A percentile compares a stretch with the other conserved stretches of the same genome.
phyloP scores from a whole-genome alignment of 2,329 filamentous ascomycete genomes.

The Hypoxylon sp. region DNA sequence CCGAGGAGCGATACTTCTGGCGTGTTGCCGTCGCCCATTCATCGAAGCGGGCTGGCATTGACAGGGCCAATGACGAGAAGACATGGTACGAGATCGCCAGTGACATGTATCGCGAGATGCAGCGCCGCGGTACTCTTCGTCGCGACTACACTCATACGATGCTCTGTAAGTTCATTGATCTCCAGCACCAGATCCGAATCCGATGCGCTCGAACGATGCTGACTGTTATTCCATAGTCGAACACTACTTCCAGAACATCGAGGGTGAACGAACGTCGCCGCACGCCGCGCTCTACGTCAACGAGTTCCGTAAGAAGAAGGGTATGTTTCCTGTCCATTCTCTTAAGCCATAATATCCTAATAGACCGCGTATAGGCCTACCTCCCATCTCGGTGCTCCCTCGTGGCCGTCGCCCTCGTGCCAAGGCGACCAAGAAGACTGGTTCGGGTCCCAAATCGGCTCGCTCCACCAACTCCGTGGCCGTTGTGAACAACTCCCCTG shows the following conservation, averaged over 20 bases:
- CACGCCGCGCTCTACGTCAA: slow-evolving; percentile 48
- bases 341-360: neutral
- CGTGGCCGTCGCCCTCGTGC: slow-evolving; percentile 4
- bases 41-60: slow-evolving; percentile 44
- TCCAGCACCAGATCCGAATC: too few species aligned
- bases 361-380: too few species aligned
- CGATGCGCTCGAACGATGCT: neutral
- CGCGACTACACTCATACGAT: slow-evolving; percentile 52
- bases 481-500: too few species aligned
- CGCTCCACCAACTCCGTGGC: too few species aligned
- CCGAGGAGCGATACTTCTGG: slow-evolving; percentile 63
- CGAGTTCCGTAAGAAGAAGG: slow-evolving; percentile 43
- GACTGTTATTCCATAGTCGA: slow-evolving; percentile 47
- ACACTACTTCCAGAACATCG: slow-evolving; percentile 56
- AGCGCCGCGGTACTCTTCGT: slow-evolving; percentile 42
- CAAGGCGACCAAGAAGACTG: too few species aligned
- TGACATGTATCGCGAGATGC: slow-evolving; percentile 52
- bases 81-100: slow-evolving; percentile 51
- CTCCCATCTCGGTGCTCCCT: too few species aligned
- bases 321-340: slow-evolving; percentile 24
- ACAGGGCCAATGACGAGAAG: slow-evolving; percentile 40
- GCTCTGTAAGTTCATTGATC: slow-evolving; percentile 50
- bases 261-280: slow-evolving; percentile 50
- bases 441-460: too few species aligned
- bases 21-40: slow-evolving; percentile 50